These are phyloP conservation scores for Phytophthora rubi DNA, from an alignment of 352 stramenopile species.

Conservation along the genomic window DNA sequence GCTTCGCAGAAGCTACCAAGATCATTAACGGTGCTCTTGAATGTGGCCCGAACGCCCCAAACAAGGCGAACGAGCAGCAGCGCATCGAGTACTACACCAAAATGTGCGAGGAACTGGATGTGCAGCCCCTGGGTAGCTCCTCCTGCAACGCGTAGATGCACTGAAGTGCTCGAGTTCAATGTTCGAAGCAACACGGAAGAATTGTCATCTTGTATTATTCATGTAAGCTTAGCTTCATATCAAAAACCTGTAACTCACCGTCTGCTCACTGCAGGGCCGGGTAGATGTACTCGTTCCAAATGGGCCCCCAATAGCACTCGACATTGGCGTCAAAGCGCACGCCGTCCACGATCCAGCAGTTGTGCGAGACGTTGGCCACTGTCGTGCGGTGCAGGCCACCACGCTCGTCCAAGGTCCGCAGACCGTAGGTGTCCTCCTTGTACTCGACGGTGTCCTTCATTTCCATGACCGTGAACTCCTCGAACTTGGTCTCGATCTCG, in stretches of 20 bases:
- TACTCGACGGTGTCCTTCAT: slow-evolving; percentile 40
- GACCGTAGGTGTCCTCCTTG: slow-evolving; percentile 39
- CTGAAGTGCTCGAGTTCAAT: not conserved
- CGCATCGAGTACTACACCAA: slow-evolving; percentile 40
- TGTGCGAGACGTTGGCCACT: slow-evolving; percentile 34
- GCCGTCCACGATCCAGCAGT: slow-evolving; percentile 50
- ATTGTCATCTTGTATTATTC: not conserved
- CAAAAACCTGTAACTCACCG: not conserved
- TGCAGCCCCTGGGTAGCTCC: slow-evolving; percentile 38
- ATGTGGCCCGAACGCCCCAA: slow-evolving; percentile 42
- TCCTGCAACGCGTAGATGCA: slow-evolving; percentile 44
- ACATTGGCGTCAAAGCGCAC: slow-evolving; percentile 82
- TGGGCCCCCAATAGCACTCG: slow-evolving; percentile 58
- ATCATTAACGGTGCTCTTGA: slow-evolving; percentile 61
- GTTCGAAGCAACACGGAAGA: not conserved
- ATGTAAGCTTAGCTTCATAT: not conserved
- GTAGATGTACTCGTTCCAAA: slow-evolving; percentile 91
- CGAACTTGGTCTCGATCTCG: slow-evolving; percentile 26
- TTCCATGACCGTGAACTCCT: slow-evolving; percentile 29
- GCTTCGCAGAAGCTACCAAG: slow-evolving; percentile 49
- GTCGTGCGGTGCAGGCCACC: slow-evolving; percentile 26
- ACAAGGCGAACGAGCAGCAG: slow-evolving; percentile 44
- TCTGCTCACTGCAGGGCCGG: slow-evolving; percentile 10
- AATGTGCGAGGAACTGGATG: slow-evolving; percentile 36
- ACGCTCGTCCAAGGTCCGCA: slow-evolving; percentile 37